A percentile compares a stretch with the other conserved stretches of the same genome.
Conservation (phyloP, 202 grass and related monocot species). For the Alloteropsis angusta region DNA sequence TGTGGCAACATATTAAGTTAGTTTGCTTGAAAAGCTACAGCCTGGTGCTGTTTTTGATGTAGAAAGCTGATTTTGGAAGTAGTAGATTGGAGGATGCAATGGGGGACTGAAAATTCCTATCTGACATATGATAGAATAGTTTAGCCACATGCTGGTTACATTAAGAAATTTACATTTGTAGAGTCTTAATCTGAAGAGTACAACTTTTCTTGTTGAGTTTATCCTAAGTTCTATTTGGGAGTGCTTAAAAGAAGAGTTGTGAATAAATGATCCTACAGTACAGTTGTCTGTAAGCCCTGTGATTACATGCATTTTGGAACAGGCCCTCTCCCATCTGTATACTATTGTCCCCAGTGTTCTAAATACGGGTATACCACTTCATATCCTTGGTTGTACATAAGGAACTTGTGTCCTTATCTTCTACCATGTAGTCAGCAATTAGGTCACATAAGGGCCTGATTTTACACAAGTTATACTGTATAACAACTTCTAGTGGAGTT, state of each 20-base stretch:
- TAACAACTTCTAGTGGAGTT: not conserved
- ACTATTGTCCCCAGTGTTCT: not conserved
- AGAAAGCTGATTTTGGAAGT: not conserved
- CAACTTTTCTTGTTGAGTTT: not conserved
- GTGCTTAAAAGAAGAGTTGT: not conserved
- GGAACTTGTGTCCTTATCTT: not conserved
- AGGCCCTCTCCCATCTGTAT: not conserved
- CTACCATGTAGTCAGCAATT: not conserved
- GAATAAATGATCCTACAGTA: not conserved
- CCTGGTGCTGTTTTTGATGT: not conserved
- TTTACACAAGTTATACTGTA: not conserved
- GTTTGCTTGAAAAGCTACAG: not conserved
- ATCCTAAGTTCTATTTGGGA: not conserved
- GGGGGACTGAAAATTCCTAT: not conserved
- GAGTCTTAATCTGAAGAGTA: not conserved
- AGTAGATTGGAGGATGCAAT: not conserved
- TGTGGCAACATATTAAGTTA: not conserved
- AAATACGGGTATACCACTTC: not conserved
- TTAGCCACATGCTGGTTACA: not conserved
- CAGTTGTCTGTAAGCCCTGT: not conserved
- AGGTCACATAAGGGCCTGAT: not conserved
- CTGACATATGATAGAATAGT: not conserved
- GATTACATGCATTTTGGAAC: not conserved
- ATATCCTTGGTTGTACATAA: not conserved
- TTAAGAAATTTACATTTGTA: constrained; percentile 2